phyloP scores from a whole-genome alignment of 2,329 filamentous ascomycete species.

The Scorias spongiosa region DNA sequence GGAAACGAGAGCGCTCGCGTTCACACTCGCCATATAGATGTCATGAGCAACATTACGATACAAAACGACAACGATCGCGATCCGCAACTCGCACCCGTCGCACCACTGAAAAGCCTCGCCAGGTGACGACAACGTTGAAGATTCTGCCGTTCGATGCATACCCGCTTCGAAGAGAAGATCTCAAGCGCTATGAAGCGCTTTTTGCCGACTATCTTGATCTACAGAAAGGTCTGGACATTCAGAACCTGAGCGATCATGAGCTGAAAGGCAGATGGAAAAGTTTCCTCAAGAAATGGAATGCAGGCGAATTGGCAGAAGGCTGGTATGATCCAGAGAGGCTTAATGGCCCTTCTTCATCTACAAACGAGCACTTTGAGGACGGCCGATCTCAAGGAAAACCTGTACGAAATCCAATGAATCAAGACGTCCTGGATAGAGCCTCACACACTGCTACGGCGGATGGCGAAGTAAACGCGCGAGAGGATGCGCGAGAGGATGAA shows the following conservation, averaged over 20 bases:
- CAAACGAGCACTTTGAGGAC: background rate
- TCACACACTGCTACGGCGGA: constrained; percentile 7
- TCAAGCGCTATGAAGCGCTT: constrained; percentile 50
- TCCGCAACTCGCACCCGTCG: background rate
- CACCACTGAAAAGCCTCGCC: background rate
- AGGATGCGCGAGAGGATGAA: constrained; percentile 25
- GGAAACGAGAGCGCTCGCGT: background rate
- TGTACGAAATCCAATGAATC: background rate
- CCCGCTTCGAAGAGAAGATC: constrained; percentile 41
- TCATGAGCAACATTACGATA: background rate
- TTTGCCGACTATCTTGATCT: constrained; percentile 77
- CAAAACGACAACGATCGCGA: background rate
- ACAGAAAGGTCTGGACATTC: constrained; percentile 62
- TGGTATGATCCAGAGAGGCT: constrained; percentile 68
- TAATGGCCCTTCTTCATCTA: background rate
- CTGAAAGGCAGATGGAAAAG: constrained; percentile 80
- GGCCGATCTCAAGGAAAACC: background rate
- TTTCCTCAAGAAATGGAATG: constrained; percentile 85
- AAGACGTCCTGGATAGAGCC: no score
- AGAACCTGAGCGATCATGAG: constrained; percentile 59
- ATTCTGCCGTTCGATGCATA: no score
- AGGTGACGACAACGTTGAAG: no score
- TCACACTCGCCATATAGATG: background rate
- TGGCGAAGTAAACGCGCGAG: constrained; percentile 1
- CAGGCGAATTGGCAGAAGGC: constrained; percentile 67